Evolutionary conservation across 1,284 basidiomycete genomes (phyloP), one percentile per base, ranked within the genome.

Genomic region (Irpex rosettiformis): DNA sequence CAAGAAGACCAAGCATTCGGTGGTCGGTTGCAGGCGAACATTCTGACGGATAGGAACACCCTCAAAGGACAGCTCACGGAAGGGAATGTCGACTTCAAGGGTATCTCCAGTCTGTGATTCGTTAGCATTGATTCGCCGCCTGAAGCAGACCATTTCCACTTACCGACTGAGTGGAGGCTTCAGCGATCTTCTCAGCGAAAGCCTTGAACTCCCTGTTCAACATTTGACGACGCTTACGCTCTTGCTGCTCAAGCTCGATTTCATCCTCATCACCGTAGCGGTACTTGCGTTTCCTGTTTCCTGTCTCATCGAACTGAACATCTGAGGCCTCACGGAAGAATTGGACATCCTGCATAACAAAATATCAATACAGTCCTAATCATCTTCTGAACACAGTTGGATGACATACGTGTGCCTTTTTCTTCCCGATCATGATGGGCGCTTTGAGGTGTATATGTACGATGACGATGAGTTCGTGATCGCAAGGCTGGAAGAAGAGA

Each of bases 191-290:
- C 71, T 97, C 92, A 0, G 96, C 91, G 74, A 98, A 99, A 22
- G 85, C 78, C 72, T 94, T 96, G 76, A 99, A 96, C 72, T 97
- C 93, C 71, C 92, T 95, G 80, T 99, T 99, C 42, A 98, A 79
- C 74, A 91, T 82, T 57, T 91, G 89, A 55, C 96, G 80, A 25
- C 94, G 86, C 71, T 91, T 92, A 58, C 96, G 82, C 74, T 99
- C 97, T 72, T 96, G 94, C 71, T 98, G 96, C 72, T 99, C 97
- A 75, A 97, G 90, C 78, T 99, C 96, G 63, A 99, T 96, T 76
- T 99, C 97, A 72, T 99, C 97, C 73, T 99, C 97, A 70, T 99
- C 97, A 43, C 96, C 96, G 69, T 97, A 98, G 57, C 96, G 87
- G 65, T 96, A 93, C 75, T 97, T 96, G 61, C 97, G 87, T 75